Base-by-base conservation (phyloP, 192 early-diverging fungal species). In the Coemansia sp. region DNA sequence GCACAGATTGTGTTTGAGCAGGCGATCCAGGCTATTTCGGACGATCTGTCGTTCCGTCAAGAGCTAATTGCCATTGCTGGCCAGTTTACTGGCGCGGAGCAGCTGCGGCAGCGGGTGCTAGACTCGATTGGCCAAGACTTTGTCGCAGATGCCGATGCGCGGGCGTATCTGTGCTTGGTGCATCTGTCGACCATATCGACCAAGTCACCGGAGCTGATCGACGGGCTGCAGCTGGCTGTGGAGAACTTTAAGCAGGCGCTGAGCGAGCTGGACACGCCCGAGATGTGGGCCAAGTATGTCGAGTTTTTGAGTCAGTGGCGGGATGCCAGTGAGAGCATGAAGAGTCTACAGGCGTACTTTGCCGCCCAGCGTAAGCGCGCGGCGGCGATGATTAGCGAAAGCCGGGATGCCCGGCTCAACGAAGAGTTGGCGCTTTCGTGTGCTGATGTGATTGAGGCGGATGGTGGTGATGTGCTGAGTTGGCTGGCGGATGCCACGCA, bases 1-100 rank as follows among this genome's bases (percentile, higher is more conserved):
- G 89, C 91, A 0, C 82, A 81, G 49, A 83, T 90, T 21, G 86
- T 96, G 9, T 94, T 84, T 62, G 75, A 81, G 28, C 94, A 93
- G 71, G 96, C 93, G 25, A 88, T 96, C 54, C 68, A 83, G 52
- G 86, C 85, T 7, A 87, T 93, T 48, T 89, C 92, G 3, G 59
- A 76, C 26, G 85, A 91, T 50, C 78, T 95, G 31, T 60, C 75
- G 0, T 95, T 98, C 80, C 86, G 94, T 21, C 75, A 85, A 14
- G 75, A 83, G 61, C 91, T 95, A 66, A 53, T 91, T 19, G 80
- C 87, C 14, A 76, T 95, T 17, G 87, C 84, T 57, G 55, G 65
- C 17, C 57, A 81, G 36, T 92, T 90, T 50, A 71, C 83, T 15
- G 76, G 69, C 1, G 60, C 55, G 5, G 84, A 74, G 3, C 57